Percentiles rank a stretch among this genome's conserved stretches.
These are phyloP conservation scores for Barnettozyma vustinii DNA, from an alignment of 805 yeast species.

Conservation along the genomic window DNA sequence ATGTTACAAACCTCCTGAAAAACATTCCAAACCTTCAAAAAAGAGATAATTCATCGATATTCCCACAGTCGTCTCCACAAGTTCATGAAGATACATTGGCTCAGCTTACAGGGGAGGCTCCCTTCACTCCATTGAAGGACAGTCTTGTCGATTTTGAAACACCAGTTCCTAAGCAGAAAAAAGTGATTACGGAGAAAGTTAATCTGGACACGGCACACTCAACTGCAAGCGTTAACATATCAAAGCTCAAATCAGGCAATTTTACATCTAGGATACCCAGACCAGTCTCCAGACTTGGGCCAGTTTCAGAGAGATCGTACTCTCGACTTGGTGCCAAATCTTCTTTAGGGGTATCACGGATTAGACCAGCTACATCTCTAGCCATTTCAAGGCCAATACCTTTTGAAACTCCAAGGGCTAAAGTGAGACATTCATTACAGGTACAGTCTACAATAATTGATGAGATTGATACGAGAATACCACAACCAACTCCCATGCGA, in stretches of 20 bases:
- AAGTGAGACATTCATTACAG: constrained; percentile 18
- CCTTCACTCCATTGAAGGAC: background rate
- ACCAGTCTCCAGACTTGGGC: constrained; percentile 18
- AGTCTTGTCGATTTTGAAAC: constrained; percentile 12
- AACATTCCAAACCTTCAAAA: constrained; percentile 18
- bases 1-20: constrained; percentile 8
- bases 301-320: constrained; percentile 9
- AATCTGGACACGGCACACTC: background rate
- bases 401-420: constrained; percentile 1
- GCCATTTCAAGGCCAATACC: constrained; percentile 14
- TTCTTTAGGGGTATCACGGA: constrained; percentile 10
- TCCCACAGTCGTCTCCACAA: constrained; percentile 2
- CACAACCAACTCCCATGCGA: constrained; percentile 25
- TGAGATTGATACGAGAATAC: constrained; percentile 18
- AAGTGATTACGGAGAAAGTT: constrained; percentile 1
- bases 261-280: constrained; percentile 21
- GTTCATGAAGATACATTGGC: constrained; percentile 8
- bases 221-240: background rate
- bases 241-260: background rate
- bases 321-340: constrained; percentile 11
- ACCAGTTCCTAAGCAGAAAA: constrained; percentile 14
- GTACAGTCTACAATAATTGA: constrained; percentile 10
- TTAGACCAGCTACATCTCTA: constrained; percentile 18
- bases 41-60: background rate
- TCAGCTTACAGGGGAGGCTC: constrained; percentile 8